Conservation (phyloP, 768 basidiomycete species). For the Candolleomyces aberdarensis region DNA sequence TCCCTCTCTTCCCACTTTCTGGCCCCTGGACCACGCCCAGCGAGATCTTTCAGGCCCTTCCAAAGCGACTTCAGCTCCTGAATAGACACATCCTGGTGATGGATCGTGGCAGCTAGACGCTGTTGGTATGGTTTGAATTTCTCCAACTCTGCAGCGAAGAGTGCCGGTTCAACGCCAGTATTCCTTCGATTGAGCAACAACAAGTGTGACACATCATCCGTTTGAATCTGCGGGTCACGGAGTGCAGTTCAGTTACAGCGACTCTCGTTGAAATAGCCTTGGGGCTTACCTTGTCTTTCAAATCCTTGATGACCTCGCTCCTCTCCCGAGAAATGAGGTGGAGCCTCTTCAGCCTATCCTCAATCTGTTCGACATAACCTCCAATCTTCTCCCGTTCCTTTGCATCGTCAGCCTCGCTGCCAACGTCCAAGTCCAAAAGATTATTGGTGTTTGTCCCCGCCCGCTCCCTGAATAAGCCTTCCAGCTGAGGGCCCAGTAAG, state of each 20-base stretch:
- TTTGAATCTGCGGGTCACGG: slow-evolving; percentile 64
- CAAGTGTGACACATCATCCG: slow-evolving; percentile 94
- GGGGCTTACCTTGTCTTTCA: slow-evolving; percentile 84
- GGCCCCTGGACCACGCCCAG: slow-evolving; percentile 74
- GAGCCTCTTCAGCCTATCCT: slow-evolving; percentile 72
- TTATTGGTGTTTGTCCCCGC: slow-evolving; percentile 33
- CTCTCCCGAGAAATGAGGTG: slow-evolving; percentile 85
- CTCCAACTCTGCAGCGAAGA: slow-evolving; percentile 92
- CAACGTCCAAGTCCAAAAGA: slow-evolving; percentile 67
- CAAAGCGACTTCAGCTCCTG: slow-evolving; percentile 75
- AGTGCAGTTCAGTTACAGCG: not conserved
- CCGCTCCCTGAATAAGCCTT: slow-evolving; percentile 60
- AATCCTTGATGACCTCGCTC: slow-evolving; percentile 82
- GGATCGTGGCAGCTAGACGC: slow-evolving; percentile 72
- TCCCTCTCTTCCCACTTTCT: slow-evolving; percentile 82
- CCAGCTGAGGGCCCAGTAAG: slow-evolving; percentile 56
- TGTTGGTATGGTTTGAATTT: slow-evolving; percentile 94
- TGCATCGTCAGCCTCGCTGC: slow-evolving; percentile 58
- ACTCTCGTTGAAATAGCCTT: not conserved
- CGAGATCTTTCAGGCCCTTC: slow-evolving; percentile 68
- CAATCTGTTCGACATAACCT: slow-evolving; percentile 67
- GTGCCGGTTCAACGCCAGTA: slow-evolving; percentile 73
- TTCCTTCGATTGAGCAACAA: slow-evolving; percentile 89
- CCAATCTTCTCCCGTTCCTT: slow-evolving; percentile 67
- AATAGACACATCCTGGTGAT: slow-evolving; percentile 69